Conservation (phyloP, 1,284 basidiomycete species). For the Uromyces viciae-fabae region DNA sequence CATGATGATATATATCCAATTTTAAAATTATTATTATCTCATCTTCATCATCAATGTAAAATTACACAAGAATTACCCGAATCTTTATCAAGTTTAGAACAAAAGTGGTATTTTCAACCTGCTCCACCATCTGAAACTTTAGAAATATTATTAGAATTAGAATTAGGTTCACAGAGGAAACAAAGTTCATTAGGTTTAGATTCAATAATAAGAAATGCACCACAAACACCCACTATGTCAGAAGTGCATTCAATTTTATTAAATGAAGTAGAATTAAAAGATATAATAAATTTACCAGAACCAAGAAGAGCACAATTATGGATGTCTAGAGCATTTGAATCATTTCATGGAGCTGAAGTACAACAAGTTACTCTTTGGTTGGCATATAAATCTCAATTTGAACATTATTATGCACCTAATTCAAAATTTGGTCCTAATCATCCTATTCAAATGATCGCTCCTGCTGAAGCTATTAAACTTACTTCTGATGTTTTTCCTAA, state of each 20-base stretch:
- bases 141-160: background rate
- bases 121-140: background rate
- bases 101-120: conserved; percentile 28
- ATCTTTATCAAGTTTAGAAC: background rate
- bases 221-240: conserved; percentile 35
- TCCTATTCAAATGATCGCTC: conserved; percentile 35
- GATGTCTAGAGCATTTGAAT: conserved; percentile 35
- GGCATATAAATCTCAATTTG: conserved; percentile 40
- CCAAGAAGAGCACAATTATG: conserved; percentile 20
- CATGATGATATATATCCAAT: conserved; percentile 9
- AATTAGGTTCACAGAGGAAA: background rate
- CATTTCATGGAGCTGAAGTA: conserved; percentile 20
- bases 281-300: conserved; percentile 20
- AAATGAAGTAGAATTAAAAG: conserved; percentile 3
- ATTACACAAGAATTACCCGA: background rate
- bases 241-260: conserved; percentile 15
- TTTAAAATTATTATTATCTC: conserved; percentile 9
- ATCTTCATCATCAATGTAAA: conserved; percentile 17
- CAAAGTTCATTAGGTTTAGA: background rate
- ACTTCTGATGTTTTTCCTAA: conserved; percentile 39
- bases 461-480: conserved; percentile 40
- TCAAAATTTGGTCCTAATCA: background rate
- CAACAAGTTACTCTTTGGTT: conserved; percentile 42
- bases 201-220: background rate
- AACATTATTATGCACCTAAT: conserved; percentile 3